These are phyloP conservation scores for Monosporascus sp. DNA, from an alignment of 2,329 filamentous ascomycete species.

Conservation along the genomic window DNA sequence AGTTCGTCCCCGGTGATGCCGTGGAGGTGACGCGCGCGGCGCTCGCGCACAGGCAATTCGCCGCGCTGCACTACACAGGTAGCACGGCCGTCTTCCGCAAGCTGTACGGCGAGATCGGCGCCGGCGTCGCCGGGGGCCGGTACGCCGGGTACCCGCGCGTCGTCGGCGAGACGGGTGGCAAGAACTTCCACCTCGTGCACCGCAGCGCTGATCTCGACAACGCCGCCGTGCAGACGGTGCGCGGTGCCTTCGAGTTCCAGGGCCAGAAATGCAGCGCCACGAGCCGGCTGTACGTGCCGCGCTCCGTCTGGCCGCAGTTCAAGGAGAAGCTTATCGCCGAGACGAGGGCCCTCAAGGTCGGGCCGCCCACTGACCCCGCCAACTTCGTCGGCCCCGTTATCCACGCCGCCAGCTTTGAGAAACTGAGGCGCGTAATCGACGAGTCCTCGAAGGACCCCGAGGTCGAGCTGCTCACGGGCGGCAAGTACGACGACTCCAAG, in stretches of 20 bases:
- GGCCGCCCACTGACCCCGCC: constrained; percentile 60
- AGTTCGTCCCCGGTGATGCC: constrained; percentile 87
- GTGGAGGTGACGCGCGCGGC: constrained; percentile 75
- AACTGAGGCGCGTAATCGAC: constrained; percentile 71
- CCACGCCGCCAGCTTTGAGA: constrained; percentile 75
- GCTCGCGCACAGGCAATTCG: constrained; percentile 72
- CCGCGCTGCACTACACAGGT: constrained; percentile 91
- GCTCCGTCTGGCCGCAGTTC: constrained; percentile 69
- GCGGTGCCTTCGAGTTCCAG: constrained; percentile 85
- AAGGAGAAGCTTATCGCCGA: constrained; percentile 62
- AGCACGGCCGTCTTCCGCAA: constrained; percentile 87
- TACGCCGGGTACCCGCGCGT: constrained; percentile 85
- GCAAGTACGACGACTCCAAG: constrained; percentile 69
- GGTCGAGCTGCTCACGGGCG: constrained; percentile 68
- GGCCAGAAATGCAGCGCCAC: constrained; percentile 89
- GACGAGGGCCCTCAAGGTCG: constrained; percentile 64
- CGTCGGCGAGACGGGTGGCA: constrained; percentile 85
- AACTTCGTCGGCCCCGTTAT: constrained; percentile 89
- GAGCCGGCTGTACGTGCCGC: constrained; percentile 72
- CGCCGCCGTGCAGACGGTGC: constrained; percentile 74
- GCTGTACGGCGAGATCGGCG: constrained; percentile 80
- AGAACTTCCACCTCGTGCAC: constrained; percentile 89
- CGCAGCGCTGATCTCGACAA: constrained; percentile 70
- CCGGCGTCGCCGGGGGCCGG: constrained; percentile 71
- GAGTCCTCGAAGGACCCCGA: constrained; percentile 70